These are phyloP conservation scores for Neurospora sublineolata DNA, from an alignment of 495 filamentous ascomycete species.

Conservation along the genomic window DNA sequence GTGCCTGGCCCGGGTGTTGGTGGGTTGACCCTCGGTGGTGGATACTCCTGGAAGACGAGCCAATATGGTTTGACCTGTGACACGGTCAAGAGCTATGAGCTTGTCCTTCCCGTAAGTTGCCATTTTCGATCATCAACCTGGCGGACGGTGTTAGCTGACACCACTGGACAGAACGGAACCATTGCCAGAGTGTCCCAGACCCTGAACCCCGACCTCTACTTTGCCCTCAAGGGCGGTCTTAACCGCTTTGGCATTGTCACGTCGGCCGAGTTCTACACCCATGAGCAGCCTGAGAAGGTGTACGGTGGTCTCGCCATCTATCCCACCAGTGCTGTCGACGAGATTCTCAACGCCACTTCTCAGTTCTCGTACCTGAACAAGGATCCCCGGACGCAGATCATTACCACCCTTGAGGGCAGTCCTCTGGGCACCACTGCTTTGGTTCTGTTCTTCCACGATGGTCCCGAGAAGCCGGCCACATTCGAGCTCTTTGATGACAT, in stretches of 20 bases:
- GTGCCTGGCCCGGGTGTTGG: slow-evolving; percentile 16
- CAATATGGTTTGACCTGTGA: slow-evolving; percentile 17
- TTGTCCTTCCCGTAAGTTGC: slow-evolving; percentile 16
- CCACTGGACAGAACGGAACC: slow-evolving; percentile 19
- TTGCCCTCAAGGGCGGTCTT: slow-evolving; percentile 44
- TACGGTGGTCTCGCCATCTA: slow-evolving; percentile 38
- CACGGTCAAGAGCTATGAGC: slow-evolving; percentile 11
- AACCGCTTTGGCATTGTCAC: slow-evolving; percentile 44
- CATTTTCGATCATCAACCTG: too few species aligned
- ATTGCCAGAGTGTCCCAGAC: slow-evolving; percentile 8
- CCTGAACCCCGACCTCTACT: slow-evolving; percentile 41
- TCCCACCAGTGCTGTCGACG: slow-evolving; percentile 8
- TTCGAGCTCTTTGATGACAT: slow-evolving; percentile 48
- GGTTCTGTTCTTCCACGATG: slow-evolving; percentile 49
- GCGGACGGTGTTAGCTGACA: too few species aligned
- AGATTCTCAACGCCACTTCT: slow-evolving; percentile 41
- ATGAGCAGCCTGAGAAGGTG: slow-evolving; percentile 18
- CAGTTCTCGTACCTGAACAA: slow-evolving; percentile 34
- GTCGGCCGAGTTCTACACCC: slow-evolving; percentile 35
- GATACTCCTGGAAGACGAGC: slow-evolving; percentile 21
- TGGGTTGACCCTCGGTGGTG: slow-evolving; percentile 19
- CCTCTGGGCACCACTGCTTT: slow-evolving; percentile 41
- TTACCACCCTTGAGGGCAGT: slow-evolving; percentile 36
- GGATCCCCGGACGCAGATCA: slow-evolving; percentile 36
- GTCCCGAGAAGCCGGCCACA: slow-evolving; percentile 40